phyloP scores from a whole-genome alignment of 352 stramenopile species.

The Phytopythium boreale region DNA sequence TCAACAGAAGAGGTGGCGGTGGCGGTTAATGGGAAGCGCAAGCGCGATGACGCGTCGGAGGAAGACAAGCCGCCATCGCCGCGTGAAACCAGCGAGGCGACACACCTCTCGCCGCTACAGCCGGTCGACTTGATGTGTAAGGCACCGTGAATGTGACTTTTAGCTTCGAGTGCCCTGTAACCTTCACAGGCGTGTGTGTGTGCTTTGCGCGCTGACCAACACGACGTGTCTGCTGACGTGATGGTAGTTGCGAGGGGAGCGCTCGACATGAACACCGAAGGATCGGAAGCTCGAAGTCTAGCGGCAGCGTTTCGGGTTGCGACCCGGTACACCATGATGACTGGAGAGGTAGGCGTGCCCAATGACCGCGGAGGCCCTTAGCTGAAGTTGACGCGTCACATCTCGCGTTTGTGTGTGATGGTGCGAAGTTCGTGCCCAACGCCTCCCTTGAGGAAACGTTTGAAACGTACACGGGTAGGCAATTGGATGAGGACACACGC shows the following conservation, averaged over 20 bases:
- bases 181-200: background rate
- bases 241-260: slow-evolving; percentile 21
- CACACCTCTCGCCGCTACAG: background rate
- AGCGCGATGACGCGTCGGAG: background rate
- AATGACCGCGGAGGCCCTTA: background rate
- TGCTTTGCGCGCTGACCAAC: background rate
- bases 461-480: slow-evolving; percentile 25
- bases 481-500: slow-evolving; percentile 12
- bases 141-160: background rate
- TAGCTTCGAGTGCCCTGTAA: background rate
- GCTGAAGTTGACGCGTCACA: background rate
- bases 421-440: background rate
- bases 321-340: slow-evolving; percentile 21
- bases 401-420: background rate
- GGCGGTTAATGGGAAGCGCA: background rate
- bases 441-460: slow-evolving; percentile 19
- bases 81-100: background rate
- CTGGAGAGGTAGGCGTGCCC: slow-evolving; percentile 16
- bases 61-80: background rate
- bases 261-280: slow-evolving; percentile 16
- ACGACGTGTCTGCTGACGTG: background rate
- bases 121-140: background rate
- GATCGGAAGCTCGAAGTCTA: slow-evolving; percentile 8
- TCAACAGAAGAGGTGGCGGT: background rate
- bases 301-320: slow-evolving; percentile 34